Percentiles rank a stretch among this genome's conserved stretches.
Evolutionary conservation across 371 early-diverging fungal species (phyloP).

Genomic region (Mortierella sp.): DNA sequence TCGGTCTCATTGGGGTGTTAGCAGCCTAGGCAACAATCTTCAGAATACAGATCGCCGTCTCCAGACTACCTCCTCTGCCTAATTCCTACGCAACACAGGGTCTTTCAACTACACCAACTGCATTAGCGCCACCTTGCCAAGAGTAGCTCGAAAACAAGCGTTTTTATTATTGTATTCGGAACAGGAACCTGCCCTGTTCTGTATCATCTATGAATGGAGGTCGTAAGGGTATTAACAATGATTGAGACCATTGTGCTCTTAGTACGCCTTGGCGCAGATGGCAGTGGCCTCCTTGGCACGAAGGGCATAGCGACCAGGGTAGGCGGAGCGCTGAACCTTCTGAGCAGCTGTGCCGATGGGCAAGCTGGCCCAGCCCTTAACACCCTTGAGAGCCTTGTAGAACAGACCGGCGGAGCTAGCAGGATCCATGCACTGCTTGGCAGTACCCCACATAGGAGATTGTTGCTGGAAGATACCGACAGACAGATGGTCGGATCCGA

Average conservation of each 20-base stretch:
- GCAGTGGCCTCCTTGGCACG: constrained; percentile 9
- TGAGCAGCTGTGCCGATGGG: constrained; percentile 20
- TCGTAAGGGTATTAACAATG: no score
- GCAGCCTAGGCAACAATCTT: no score
- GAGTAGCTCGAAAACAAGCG: no score
- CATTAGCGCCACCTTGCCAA: no score
- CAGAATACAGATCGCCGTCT: no score
- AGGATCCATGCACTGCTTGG: constrained; percentile 21
- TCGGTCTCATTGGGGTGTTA: no score
- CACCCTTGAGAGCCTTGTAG: constrained; percentile 17
- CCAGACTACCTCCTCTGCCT: no score
- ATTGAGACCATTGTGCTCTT: background rate
- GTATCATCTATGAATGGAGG: no score
- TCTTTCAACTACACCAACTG: no score
- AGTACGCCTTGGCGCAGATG: constrained; percentile 20
- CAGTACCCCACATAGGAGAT: constrained; percentile 19
- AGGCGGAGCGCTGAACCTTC: constrained; percentile 19
- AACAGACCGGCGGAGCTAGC: constrained; percentile 13
- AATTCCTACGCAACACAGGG: no score
- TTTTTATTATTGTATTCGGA: no score
- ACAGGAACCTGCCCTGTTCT: no score
- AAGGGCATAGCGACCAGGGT: constrained; percentile 10
- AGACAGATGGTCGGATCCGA: constrained; percentile 19
- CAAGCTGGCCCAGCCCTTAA: constrained; percentile 11
- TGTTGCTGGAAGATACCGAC: constrained; percentile 29